Conservation (phyloP, 2,329 filamentous ascomycete genomes). For the Metarhizium rileyi region DNA sequence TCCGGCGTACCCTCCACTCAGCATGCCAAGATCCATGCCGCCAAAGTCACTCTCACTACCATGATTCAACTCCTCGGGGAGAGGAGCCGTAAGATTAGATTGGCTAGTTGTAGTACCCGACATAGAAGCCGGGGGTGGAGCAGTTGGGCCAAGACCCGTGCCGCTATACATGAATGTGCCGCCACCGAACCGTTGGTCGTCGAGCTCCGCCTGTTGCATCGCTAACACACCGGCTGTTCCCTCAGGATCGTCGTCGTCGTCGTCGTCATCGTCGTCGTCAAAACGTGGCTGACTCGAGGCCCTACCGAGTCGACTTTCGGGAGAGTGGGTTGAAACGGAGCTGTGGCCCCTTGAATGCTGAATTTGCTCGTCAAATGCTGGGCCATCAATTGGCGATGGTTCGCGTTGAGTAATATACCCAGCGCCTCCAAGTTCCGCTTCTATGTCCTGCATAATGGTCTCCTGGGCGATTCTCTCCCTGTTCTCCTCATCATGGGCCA, state of each 20-base stretch:
- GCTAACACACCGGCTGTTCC: constrained; percentile 76
- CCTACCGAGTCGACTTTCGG: constrained; percentile 11
- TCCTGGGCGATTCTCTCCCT: constrained; percentile 37
- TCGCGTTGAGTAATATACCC: constrained; percentile 22
- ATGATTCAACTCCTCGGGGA: constrained; percentile 36
- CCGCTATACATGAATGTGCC: constrained; percentile 20
- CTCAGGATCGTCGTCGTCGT: constrained; percentile 78
- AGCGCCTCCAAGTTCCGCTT: constrained; percentile 38
- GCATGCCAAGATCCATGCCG: constrained; percentile 60
- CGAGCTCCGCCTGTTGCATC: constrained; percentile 75
- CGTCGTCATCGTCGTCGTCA: constrained; percentile 30
- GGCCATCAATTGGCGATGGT: constrained; percentile 35
- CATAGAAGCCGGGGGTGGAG: neutral
- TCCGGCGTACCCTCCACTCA: constrained; percentile 60
- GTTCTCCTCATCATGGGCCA: constrained; percentile 19
- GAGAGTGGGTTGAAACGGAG: constrained; percentile 37
- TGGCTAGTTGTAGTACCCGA: neutral
- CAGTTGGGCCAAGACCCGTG: neutral
- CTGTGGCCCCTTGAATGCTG: constrained; percentile 39
- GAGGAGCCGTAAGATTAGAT: constrained; percentile 31
- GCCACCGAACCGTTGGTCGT: constrained; percentile 45
- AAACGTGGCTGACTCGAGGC: constrained; percentile 1
- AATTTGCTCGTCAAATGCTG: constrained; percentile 35
- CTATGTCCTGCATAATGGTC: constrained; percentile 48
- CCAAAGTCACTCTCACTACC: constrained; percentile 66